Base-by-base conservation (phyloP, 1,284 basidiomycete species). In the Bondarzewia mesenterica region DNA sequence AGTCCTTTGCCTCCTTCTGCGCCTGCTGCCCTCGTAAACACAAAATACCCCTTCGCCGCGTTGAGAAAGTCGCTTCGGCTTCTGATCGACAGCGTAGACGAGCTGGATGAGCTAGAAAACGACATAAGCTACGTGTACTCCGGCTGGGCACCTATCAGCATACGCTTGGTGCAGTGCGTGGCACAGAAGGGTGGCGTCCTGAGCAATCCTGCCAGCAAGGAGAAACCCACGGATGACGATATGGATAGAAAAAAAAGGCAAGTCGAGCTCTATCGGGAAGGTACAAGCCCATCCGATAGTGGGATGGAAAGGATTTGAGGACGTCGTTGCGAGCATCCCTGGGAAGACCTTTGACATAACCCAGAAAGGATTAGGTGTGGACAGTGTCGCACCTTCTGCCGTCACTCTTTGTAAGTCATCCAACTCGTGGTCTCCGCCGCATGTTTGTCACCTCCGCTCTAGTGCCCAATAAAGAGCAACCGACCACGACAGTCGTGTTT, bases 271-370 rank as follows among this genome's bases (percentile, higher is more conserved):
- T 16, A 49, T 55, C 29, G 72, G 67, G 46, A 82, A 79, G 64
- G 76, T 84, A 16, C 80, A 81, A 58, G 91, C 90, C 0, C 90
- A 94, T 63, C 88, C 91, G 0, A 87, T 98, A 50, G 80, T 88
- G 2, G 95, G 95, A 1, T 99, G 95, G 93, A 93, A 89, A 63
- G 93, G 93, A 14, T 92, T 98, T 58, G 94, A 98, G 64, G 96
- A 99, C 58, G 77, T 89, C 2, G 62, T 98, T 14, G 77, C 77
- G 38, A 73, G 74, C 45, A 80, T 97, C 46, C 89, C 92, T 2
- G 95, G 95, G 4, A 81, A 85, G 55, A 88, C 84, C 3, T 80
- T 96, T 45, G 94, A 99, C 66, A 74, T 88, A 44, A 66, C 77
- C 29, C 89, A 89, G 63, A 77, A 69, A 55, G 60, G 63, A 35